Evolutionary conservation across 768 basidiomycete species (phyloP), one percentile per base, ranked within the genome.

Genomic region (Sporobolomyces roseus): DNA sequence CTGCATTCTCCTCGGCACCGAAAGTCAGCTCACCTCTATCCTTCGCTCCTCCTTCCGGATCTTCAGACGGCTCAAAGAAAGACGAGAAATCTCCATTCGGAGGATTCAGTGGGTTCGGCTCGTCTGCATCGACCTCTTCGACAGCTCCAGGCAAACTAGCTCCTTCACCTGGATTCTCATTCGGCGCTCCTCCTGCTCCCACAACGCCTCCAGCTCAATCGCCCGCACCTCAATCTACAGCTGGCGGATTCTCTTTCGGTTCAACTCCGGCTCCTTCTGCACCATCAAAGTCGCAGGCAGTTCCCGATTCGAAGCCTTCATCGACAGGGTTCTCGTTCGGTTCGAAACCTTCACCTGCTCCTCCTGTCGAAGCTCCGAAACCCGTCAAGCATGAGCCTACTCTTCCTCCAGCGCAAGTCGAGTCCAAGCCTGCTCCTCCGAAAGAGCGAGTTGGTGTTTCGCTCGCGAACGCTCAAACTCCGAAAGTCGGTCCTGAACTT

Each of bases 401-500:
- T 14, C 38, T 41, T 36, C 25, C 32, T 7, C 45, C 54, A 4
- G 21, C 55, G 17, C 46, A 5, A 33, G n/a, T n/a, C n/a, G n/a
- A n/a, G n/a, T n/a, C n/a, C n/a, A n/a, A 32, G 8, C 38, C 56
- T 3, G 25, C 25, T 30, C 49, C 58, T 17, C 14, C n/a, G 4
- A 8, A 12, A 25, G 43, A 27, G 45, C 41, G 36, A 25, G 36
- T 32, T 33, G 16, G 45, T 27, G n/a, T 43, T n/a, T 49, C 69
- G 13, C 60, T 70, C 27, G 33, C 48, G 2, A 36, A 33, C 2
- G 56, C 69, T 29, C 12, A 62, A 19, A 38, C 55, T 8, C 66
- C 67, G 1, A 65, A 63, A 25, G 23, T 73, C 61, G 71, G 67
- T 30, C 6, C 51, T 1, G 35, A 69, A 48, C 65, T 73, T 33